Evolutionary conservation across 768 basidiomycete species (phyloP).

Genomic region (Auriculariales sp.): DNA sequence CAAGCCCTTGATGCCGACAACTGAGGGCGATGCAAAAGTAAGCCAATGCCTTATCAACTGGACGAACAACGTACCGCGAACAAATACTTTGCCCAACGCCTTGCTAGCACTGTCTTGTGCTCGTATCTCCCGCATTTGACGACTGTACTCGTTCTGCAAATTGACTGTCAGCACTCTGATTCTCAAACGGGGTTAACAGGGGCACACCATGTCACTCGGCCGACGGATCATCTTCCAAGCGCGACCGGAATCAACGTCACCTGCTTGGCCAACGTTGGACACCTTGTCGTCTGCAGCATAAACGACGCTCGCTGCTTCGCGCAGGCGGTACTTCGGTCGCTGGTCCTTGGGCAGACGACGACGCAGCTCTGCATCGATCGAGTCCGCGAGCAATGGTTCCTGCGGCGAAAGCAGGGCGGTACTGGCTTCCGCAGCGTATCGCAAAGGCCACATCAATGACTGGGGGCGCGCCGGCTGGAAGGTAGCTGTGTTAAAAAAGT

Average conservation of each 20-base stretch:
- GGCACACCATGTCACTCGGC: conserved; percentile 90
- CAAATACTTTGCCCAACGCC: conserved; percentile 84
- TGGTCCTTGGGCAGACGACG: background rate
- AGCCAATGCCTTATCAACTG: background rate
- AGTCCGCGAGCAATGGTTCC: conserved; percentile 1
- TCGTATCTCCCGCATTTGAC: conserved; percentile 72
- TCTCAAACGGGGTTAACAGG: conserved; percentile 5
- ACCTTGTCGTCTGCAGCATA: conserved; percentile 67
- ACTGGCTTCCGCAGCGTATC: too few species aligned
- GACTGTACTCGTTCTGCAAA: conserved; percentile 78
- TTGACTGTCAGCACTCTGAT: conserved; percentile 5
- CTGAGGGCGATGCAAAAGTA: conserved; percentile 27
- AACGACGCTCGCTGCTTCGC: conserved; percentile 61
- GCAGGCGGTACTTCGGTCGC: conserved; percentile 63
- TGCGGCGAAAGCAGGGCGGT: background rate
- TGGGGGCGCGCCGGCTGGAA: too few species aligned
- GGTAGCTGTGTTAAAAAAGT: too few species aligned
- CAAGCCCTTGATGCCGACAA: conserved; percentile 59
- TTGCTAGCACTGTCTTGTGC: conserved; percentile 66
- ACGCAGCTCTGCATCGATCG: background rate
- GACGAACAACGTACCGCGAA: conserved; percentile 60
- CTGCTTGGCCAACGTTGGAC: conserved; percentile 54
- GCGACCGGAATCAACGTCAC: conserved; percentile 65
- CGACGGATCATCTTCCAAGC: conserved; percentile 82
- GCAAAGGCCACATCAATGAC: too few species aligned